A percentile compares a stretch with the other conserved stretches of the same genome.
Conservation (phyloP, 2,329 filamentous ascomycete species). For the Chrysosporium keratinophilum region DNA sequence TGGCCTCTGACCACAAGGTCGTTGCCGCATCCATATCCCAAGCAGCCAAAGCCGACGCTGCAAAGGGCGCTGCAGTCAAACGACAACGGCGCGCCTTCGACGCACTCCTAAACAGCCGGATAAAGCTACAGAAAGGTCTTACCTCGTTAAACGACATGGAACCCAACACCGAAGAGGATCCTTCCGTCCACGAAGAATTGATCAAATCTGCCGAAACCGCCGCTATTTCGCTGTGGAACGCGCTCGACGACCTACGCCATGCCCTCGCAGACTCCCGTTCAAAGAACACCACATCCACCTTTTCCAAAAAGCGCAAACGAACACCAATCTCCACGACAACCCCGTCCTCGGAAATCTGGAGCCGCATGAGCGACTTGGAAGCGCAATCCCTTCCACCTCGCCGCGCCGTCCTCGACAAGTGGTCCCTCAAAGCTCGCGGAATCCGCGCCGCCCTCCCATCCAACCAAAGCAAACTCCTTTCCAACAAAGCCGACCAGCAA, state of each 20-base stretch:
- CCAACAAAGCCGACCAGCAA: constrained; percentile 44
- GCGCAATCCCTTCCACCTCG: constrained; percentile 49
- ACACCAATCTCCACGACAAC: constrained; percentile 39
- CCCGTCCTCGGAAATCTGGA: constrained; percentile 59
- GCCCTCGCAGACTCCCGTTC: constrained; percentile 31
- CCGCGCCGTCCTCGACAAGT: constrained; percentile 70
- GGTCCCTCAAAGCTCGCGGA: constrained; percentile 68
- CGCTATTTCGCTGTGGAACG: constrained; percentile 73
- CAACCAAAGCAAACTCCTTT: constrained; percentile 48
- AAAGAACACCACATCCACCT: constrained; percentile 20
- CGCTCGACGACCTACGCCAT: constrained; percentile 41
- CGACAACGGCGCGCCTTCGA: constrained; percentile 79
- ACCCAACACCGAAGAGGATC: constrained; percentile 37
- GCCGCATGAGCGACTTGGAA: constrained; percentile 58
- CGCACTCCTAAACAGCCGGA: constrained; percentile 75
- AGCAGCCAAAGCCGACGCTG: constrained; percentile 63
- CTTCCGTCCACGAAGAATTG: constrained; percentile 32
- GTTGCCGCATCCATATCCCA: constrained; percentile 55
- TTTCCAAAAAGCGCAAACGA: constrained; percentile 39
- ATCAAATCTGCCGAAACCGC: constrained; percentile 75
- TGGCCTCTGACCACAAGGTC: constrained; percentile 56
- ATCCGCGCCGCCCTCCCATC: constrained; percentile 39
- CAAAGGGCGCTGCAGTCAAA: constrained; percentile 79
- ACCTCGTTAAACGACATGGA: constrained; percentile 66
- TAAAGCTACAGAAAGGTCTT: constrained; percentile 85